A percentile compares a stretch with the other conserved stretches of the same genome.
Evolutionary conservation across 108 stramenopile species (phyloP).

Genomic region (Nitzschia sp.): DNA sequence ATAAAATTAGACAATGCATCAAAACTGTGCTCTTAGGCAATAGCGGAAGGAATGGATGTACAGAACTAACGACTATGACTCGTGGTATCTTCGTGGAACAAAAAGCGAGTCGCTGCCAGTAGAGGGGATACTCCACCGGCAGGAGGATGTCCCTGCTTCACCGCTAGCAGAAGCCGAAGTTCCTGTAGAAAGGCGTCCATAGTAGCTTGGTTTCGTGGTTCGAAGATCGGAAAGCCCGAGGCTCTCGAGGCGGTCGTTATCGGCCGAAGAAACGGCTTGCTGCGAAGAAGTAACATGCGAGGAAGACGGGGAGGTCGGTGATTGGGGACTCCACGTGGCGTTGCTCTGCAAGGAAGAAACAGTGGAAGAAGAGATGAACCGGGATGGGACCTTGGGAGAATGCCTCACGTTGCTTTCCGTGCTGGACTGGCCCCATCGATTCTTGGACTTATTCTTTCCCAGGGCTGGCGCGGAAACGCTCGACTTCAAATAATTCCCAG

Average conservation of each 20-base stretch:
- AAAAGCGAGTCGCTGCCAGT: background rate
- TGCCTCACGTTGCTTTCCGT: background rate
- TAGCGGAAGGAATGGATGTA: too few species aligned
- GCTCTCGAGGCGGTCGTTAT: background rate
- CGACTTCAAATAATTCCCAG: background rate
- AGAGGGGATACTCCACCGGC: constrained; percentile 6
- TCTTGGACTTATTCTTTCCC: background rate
- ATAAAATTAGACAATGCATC: too few species aligned
- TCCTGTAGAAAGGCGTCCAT: background rate
- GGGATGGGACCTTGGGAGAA: background rate
- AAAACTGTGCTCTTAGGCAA: too few species aligned
- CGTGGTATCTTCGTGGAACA: too few species aligned
- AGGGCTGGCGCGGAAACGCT: background rate
- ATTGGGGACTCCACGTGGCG: background rate
- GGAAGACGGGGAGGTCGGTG: background rate
- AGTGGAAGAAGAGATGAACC: background rate
- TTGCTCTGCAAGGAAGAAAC: background rate
- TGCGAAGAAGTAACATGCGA: too few species aligned
- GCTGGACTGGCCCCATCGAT: background rate
- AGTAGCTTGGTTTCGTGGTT: too few species aligned
- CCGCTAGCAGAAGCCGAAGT: background rate
- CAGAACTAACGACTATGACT: too few species aligned
- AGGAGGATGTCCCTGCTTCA: background rate
- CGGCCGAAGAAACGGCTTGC: background rate
- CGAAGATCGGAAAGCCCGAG: background rate